phyloP scores from a whole-genome alignment of 352 stramenopile genomes.

The Globisporangium heterothallicum region DNA sequence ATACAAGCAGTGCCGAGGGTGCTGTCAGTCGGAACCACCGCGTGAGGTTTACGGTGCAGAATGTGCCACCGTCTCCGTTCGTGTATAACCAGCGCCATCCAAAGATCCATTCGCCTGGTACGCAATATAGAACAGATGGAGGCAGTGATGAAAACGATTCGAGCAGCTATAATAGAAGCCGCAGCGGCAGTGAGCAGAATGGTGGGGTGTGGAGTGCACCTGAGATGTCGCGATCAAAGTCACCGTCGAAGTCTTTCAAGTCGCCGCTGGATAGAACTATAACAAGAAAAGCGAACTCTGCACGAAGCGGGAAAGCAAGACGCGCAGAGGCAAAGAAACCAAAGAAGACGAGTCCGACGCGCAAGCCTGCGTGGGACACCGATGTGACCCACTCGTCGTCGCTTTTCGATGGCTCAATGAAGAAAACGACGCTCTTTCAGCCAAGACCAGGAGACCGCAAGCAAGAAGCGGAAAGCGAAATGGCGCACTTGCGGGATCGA shows the following conservation, averaged over 20 bases:
- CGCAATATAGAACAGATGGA: neutral
- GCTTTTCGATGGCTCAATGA: conserved; percentile 50
- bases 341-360: neutral
- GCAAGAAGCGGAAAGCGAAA: conserved; percentile 19
- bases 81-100: conserved; percentile 23
- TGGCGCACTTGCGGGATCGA: conserved; percentile 6
- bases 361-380: conserved; percentile 42
- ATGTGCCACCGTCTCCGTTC: conserved; percentile 32
- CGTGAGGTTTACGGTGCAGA: conserved; percentile 46
- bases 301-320: neutral
- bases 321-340: neutral
- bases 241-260: neutral
- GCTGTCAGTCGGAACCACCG: conserved; percentile 9
- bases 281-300: neutral
- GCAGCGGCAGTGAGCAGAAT: neutral
- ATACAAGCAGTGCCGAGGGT: neutral
- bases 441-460: conserved; percentile 31
- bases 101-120: neutral
- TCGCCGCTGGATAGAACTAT: neutral
- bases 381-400: conserved; percentile 21
- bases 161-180: too few relatives aligned
- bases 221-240: neutral
- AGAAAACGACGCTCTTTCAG: conserved; percentile 49
- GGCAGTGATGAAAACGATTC: neutral
- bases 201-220: neutral